These are phyloP conservation scores for Pyrenopolyporus hunteri DNA, from an alignment of 495 filamentous ascomycete species.

Conservation along the genomic window DNA sequence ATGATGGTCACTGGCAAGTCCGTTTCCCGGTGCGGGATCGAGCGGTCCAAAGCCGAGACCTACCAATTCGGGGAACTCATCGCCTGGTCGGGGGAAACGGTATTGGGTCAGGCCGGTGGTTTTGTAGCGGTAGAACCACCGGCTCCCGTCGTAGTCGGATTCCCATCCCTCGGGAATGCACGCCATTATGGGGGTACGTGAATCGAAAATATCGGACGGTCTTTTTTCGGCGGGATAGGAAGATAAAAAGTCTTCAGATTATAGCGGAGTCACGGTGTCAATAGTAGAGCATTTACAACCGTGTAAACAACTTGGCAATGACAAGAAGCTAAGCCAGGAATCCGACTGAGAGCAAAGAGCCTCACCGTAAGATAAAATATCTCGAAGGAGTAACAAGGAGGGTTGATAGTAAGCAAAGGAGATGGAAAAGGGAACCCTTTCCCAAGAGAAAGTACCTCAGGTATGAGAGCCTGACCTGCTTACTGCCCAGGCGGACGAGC, in stretches of 20 bases:
- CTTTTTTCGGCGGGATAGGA: not conserved
- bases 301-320: not conserved
- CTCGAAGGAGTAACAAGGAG: not conserved
- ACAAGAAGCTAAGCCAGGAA: not conserved
- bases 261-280: not conserved
- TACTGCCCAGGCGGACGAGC: constrained; percentile 16
- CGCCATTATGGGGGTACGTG: constrained; percentile 33
- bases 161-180: constrained; percentile 55
- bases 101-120: constrained; percentile 55
- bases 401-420: not conserved
- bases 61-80: constrained; percentile 56
- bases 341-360: not conserved
- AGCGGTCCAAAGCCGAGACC: constrained; percentile 43
- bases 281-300: not conserved
- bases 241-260: not conserved
- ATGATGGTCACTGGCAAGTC: constrained; percentile 46
- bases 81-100: constrained; percentile 55
- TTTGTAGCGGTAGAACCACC: constrained; percentile 56
- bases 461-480: constrained; percentile 10
- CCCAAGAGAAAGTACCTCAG: not conserved
- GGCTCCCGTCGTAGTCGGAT: constrained; percentile 54
- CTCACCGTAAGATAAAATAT: not conserved
- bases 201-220: not conserved
- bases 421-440: not conserved
- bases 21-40: constrained; percentile 47